Percentiles rank a stretch among this genome's conserved stretches.
Conservation (phyloP, 345 rosid species). For the Dipteronia sinensis region DNA sequence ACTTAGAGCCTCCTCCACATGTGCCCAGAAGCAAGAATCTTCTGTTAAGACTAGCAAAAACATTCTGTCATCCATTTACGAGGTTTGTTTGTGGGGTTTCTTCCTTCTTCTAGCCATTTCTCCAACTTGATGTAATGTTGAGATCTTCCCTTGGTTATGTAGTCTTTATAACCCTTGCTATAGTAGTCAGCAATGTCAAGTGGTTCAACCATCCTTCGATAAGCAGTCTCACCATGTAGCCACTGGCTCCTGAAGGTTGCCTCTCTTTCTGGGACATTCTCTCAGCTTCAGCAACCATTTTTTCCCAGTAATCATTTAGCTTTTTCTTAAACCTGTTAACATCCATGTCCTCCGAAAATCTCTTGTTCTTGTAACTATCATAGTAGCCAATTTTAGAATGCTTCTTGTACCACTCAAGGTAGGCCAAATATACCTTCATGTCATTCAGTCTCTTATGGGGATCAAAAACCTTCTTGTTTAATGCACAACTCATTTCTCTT, state of each 20-base stretch:
- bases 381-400: constrained; percentile 50
- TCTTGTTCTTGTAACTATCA: constrained; percentile 45
- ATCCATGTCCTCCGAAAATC: not conserved
- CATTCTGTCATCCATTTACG: constrained; percentile 18
- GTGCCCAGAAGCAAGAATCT: constrained; percentile 86
- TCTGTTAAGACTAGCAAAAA: constrained; percentile 38
- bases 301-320: constrained; percentile 49
- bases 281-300: constrained; percentile 47
- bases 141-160: constrained; percentile 37
- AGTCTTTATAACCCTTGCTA: constrained; percentile 2
- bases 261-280: constrained; percentile 52
- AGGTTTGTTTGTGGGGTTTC: not conserved
- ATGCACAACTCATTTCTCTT: too few relatives aligned
- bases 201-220: constrained; percentile 53
- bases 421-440: too few relatives aligned
- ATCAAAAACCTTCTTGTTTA: too few relatives aligned
- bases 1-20: constrained; percentile 68
- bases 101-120: constrained; percentile 40
- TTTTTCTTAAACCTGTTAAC: constrained; percentile 18
- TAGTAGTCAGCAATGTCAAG: constrained; percentile 72
- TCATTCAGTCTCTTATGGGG: too few relatives aligned
- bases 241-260: constrained; percentile 27
- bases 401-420: constrained; percentile 68
- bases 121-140: constrained; percentile 48
- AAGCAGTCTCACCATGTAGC: constrained; percentile 46